Conservation (phyloP, 495 filamentous ascomycete species). For the Podospora comata region DNA sequence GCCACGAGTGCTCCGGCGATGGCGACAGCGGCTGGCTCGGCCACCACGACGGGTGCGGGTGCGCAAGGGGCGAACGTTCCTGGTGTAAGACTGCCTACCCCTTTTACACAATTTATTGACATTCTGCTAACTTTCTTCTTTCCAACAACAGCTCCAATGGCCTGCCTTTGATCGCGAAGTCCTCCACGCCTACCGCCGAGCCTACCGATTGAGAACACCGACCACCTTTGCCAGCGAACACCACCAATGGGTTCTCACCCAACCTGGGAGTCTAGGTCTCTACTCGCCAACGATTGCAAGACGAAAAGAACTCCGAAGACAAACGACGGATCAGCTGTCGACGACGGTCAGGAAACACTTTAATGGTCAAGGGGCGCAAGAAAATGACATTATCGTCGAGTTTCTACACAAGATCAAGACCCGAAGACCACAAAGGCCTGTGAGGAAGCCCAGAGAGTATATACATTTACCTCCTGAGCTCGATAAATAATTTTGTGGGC, state of each 20-base stretch:
- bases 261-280: conserved; percentile 62
- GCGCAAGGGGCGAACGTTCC: conserved; percentile 28
- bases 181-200: conserved; percentile 76
- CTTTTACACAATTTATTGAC: not conserved
- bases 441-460: conserved; percentile 27
- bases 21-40: conserved; percentile 17
- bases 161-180: conserved; percentile 64
- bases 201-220: conserved; percentile 69
- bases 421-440: conserved; percentile 33
- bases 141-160: conserved; percentile 64
- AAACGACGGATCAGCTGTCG: conserved; percentile 77
- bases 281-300: conserved; percentile 70
- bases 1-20: conserved; percentile 30
- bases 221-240: conserved; percentile 66
- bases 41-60: conserved; percentile 9
- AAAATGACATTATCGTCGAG: conserved; percentile 84
- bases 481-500: conserved; percentile 6
- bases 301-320: conserved; percentile 57
- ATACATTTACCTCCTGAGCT: conserved; percentile 22
- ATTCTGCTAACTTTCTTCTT: conserved; percentile 20
- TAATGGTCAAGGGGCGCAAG: conserved; percentile 76
- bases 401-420: conserved; percentile 76
- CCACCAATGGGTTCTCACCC: conserved; percentile 68
- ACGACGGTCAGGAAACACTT: conserved; percentile 84
- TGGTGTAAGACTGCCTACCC: conserved; percentile 27